These are phyloP conservation scores for Cytidiella melzeri DNA, from an alignment of 768 basidiomycete species.

Conservation along the genomic window DNA sequence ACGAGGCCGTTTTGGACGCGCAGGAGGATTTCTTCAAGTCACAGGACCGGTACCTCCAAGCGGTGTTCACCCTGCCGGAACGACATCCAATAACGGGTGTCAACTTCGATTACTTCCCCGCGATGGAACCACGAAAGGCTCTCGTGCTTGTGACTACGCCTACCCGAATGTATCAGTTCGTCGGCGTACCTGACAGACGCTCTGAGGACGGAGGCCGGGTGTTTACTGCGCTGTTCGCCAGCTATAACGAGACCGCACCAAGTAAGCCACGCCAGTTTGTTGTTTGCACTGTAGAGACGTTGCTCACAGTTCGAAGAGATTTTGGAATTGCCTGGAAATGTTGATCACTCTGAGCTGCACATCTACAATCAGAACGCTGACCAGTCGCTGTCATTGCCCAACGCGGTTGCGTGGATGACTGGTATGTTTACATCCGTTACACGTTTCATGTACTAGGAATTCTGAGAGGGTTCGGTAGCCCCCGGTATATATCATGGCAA, in stretches of 20 bases:
- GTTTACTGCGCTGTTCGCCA: conserved; percentile 67
- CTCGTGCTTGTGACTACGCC: conserved; percentile 81
- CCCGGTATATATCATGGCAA: conserved; percentile 86
- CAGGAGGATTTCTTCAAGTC: conserved; percentile 92
- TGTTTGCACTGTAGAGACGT: conserved; percentile 1
- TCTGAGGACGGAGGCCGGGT: conserved; percentile 72
- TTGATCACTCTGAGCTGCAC: conserved; percentile 71
- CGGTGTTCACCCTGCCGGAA: conserved; percentile 75
- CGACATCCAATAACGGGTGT: conserved; percentile 80
- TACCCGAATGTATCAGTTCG: conserved; percentile 87
- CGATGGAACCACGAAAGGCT: conserved; percentile 51
- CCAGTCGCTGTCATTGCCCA: conserved; percentile 65
- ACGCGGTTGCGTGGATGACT: conserved; percentile 86
- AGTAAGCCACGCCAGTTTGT: conserved; percentile 45
- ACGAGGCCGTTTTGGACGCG: conserved; percentile 85
- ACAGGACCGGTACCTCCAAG: conserved; percentile 70
- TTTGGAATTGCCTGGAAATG: conserved; percentile 80
- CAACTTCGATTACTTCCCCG: conserved; percentile 71
- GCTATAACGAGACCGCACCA: conserved; percentile 70
- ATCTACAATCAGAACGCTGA: conserved; percentile 70
- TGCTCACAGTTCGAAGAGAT: conserved; percentile 55
- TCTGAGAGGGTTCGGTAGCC: conserved; percentile 34
- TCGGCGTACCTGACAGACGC: conserved; percentile 59
- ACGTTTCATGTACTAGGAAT: too few relatives aligned
- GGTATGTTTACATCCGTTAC: too few relatives aligned